These are phyloP conservation scores for Elsinoe perseae DNA, from an alignment of 2,329 filamentous ascomycete genomes.

Conservation along the genomic window DNA sequence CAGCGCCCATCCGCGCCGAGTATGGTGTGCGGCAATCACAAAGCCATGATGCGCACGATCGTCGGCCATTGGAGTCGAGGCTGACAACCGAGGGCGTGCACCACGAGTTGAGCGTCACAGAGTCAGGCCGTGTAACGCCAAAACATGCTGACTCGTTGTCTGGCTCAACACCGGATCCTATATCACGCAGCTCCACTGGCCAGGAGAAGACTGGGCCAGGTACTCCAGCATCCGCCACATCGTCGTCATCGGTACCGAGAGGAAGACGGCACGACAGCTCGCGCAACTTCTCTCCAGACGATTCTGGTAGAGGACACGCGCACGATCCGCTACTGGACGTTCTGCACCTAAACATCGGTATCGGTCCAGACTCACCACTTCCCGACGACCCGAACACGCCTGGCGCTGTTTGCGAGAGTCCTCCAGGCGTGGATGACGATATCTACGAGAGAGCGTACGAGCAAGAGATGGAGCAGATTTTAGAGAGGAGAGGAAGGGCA, in stretches of 20 bases:
- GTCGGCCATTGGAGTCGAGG: conserved; percentile 41
- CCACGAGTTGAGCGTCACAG: conserved; percentile 34
- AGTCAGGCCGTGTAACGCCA: conserved; percentile 13
- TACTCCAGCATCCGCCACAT: conserved; percentile 2
- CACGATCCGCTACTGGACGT: conserved; percentile 58
- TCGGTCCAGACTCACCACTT: conserved; percentile 37
- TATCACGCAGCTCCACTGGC: neutral
- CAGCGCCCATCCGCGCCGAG: conserved; percentile 41
- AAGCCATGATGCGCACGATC: conserved; percentile 46
- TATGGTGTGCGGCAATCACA: conserved; percentile 34
- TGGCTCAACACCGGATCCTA: conserved; percentile 3
- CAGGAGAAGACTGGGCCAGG: neutral
- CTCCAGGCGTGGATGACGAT: conserved; percentile 73
- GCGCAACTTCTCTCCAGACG: conserved; percentile 19
- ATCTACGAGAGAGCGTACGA: conserved; percentile 86
- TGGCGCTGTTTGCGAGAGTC: conserved; percentile 68
- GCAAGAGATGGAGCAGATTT: conserved; percentile 69
- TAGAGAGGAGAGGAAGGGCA: conserved; percentile 38
- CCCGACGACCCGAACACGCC: conserved; percentile 33
- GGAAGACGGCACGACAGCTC: neutral
- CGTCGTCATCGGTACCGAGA: neutral
- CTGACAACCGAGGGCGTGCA: conserved; percentile 50
- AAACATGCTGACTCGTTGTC: neutral
- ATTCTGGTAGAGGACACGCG: conserved; percentile 51
- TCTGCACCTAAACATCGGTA: conserved; percentile 69